A percentile compares a stretch with the other conserved stretches of the same genome.
phyloP scores from a whole-genome alignment of 495 filamentous ascomycete genomes.

The Hypoxylon rickii region DNA sequence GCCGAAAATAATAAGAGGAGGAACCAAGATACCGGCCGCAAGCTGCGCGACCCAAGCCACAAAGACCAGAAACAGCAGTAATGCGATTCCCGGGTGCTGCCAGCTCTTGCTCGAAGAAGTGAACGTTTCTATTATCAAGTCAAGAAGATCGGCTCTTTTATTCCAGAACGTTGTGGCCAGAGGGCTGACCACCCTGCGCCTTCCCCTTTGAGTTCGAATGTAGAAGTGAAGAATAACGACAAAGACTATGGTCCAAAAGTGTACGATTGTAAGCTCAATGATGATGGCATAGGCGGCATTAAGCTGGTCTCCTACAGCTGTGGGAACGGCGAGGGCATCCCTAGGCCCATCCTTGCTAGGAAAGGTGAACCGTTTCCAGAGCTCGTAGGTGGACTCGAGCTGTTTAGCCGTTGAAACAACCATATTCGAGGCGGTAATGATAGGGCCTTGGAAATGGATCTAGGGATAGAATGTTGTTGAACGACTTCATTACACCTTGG shows the following conservation, averaged over 20 bases:
- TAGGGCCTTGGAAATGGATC: background rate
- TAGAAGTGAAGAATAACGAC: slow-evolving; percentile 21
- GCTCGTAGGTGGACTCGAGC: slow-evolving; percentile 26
- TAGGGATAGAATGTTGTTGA: slow-evolving; percentile 1
- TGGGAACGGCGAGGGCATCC: slow-evolving; percentile 35
- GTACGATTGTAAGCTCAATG: slow-evolving; percentile 22
- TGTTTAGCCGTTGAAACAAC: slow-evolving; percentile 29
- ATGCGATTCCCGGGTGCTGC: slow-evolving; percentile 7
- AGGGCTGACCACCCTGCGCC: slow-evolving; percentile 3
- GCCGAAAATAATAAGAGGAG: slow-evolving; percentile 32
- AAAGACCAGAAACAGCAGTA: slow-evolving; percentile 22
- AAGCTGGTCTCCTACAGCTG: slow-evolving; percentile 28
- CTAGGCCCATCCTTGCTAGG: slow-evolving; percentile 22
- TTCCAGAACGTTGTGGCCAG: slow-evolving; percentile 35
- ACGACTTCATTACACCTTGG: no score
- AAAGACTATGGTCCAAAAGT: slow-evolving; percentile 33
- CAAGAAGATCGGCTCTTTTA: slow-evolving; percentile 28
- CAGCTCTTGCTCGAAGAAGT: slow-evolving; percentile 10
- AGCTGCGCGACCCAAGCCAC: slow-evolving; percentile 25
- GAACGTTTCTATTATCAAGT: slow-evolving; percentile 32
- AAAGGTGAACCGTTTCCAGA: slow-evolving; percentile 32
- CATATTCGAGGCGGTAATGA: slow-evolving; percentile 7
- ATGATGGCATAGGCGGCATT: slow-evolving; percentile 36
- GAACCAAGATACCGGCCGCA: slow-evolving; percentile 32
- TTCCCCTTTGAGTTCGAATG: slow-evolving; percentile 17